Base-by-base conservation (phyloP, 1,284 basidiomycete species). In the Cutaneotrichosporon cyanovorans region DNA sequence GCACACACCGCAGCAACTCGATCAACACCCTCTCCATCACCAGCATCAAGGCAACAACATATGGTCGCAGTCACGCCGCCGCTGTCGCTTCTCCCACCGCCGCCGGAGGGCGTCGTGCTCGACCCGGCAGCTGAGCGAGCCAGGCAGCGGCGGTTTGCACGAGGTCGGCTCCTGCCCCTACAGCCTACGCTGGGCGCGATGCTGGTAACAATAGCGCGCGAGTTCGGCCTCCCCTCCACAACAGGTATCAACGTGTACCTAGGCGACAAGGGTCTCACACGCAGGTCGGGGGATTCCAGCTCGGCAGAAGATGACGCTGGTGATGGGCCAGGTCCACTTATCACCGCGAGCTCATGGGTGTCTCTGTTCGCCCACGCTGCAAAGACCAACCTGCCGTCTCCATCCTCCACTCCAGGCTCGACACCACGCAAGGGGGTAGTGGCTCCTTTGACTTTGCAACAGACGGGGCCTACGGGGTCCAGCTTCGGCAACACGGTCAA, bases 201-300 rank as follows among this genome's bases (percentile, higher is more conserved):
- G 70, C 52, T 68, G n/a, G 49, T 62, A 10, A 55, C 56, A 16
- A 69, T 72, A 20, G 69, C 65, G 6, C 59, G 62, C 42, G 70
- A 72, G 47, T 72, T 65, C 39, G 65, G 63, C 2, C 49, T 72
- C 16, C 70, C 70, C 10, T 64, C 59, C 4, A 67, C 62, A 5
- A 40, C 49, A 2, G 70, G 68, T 0, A 45, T 72, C n/a, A 50
- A 40, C n/a, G 48, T 71, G 0, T 72, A 66, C 50, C 57, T 72
- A 6, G 63, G 47, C 11, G 21, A 31, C 1, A 42, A 46, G 6
- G 25, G 34, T 16, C 43, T 16, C n/a, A 40, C 25, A 6, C 37
- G 43, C 19, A 20, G 12, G 19, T 18, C 19, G 19, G 43, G 33
- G n/a, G 28, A 21, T 11, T 25, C 35, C 10, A 28, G 42, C 9